A percentile compares a stretch with the other conserved stretches of the same genome.
Conservation (phyloP, 257 asterid species). For the Datura wrightii region DNA sequence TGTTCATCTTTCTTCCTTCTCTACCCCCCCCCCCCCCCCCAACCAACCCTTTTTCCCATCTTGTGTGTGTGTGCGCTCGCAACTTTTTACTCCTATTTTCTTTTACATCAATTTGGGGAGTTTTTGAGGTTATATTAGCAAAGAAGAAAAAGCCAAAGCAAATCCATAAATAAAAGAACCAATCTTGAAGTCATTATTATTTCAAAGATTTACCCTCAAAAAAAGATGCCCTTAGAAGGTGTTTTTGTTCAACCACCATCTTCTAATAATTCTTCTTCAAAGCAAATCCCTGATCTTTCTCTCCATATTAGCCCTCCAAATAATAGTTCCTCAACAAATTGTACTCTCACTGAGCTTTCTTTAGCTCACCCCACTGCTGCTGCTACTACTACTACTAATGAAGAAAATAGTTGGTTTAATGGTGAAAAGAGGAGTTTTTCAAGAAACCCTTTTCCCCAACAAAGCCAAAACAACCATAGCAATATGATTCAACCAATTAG, state of each 20-base stretch:
- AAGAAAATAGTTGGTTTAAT: not conserved
- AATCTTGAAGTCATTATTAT: not conserved
- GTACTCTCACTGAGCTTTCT: slow-evolving; percentile 15
- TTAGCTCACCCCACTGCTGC: slow-evolving; percentile 11
- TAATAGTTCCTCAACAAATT: not conserved
- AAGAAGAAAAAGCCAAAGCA: slow-evolving; percentile 18
- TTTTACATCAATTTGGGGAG: not conserved
- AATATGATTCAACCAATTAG: slow-evolving; percentile 9
- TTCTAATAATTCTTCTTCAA: slow-evolving; percentile 27
- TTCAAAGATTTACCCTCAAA: slow-evolving; percentile 9
- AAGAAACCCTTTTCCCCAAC: slow-evolving; percentile 21
- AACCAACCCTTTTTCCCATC: not conserved
- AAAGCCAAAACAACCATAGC: not conserved
- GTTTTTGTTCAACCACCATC: slow-evolving; percentile 31
- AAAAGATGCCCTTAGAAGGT: slow-evolving; percentile 36
- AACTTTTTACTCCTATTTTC: not conserved
- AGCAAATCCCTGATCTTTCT: slow-evolving; percentile 33
- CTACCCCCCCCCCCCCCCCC: too few species aligned
- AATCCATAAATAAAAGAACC: not conserved
- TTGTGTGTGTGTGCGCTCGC: not conserved
- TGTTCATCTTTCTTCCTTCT: slow-evolving; percentile 28
- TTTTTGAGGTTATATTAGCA: not conserved
- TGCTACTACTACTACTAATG: not conserved
- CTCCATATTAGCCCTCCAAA: slow-evolving; percentile 39
- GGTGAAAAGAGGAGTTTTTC: not conserved